These are phyloP conservation scores for Trametes cubensis DNA, from an alignment of 768 basidiomycete species.

Conservation along the genomic window DNA sequence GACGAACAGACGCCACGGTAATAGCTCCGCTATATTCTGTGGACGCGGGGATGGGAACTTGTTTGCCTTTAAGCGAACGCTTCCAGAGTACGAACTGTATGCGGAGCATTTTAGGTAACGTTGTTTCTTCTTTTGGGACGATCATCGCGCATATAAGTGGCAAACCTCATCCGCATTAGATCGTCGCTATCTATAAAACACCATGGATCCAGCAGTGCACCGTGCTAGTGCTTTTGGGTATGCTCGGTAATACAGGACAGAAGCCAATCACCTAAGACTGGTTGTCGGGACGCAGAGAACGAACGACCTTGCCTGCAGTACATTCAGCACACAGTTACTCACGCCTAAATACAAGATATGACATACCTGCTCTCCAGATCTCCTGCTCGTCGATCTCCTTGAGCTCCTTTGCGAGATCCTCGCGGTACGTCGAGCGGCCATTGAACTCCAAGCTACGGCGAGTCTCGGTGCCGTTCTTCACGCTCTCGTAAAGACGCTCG, in stretches of 20 bases:
- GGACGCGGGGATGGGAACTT: not conserved
- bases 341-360: not conserved
- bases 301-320: slow-evolving; percentile 77
- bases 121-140: not conserved
- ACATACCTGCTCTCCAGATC: slow-evolving; percentile 92
- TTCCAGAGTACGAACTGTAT: not conserved
- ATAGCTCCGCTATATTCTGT: too few relatives aligned
- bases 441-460: slow-evolving; percentile 97
- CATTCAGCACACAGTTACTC: not conserved
- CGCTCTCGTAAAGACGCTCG: slow-evolving; percentile 92
- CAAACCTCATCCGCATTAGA: slow-evolving; percentile 13
- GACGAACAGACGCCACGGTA: too few relatives aligned
- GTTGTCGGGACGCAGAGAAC: slow-evolving; percentile 84
- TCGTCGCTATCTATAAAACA: slow-evolving; percentile 18
- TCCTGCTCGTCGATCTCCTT: slow-evolving; percentile 97
- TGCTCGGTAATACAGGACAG: not conserved
- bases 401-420: slow-evolving; percentile 90
- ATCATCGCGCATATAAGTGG: not conserved
- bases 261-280: slow-evolving; percentile 46
- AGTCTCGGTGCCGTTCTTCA: slow-evolving; percentile 94
- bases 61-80: not conserved
- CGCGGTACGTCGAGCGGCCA: slow-evolving; percentile 86
- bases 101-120: not conserved
- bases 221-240: slow-evolving; percentile 28
- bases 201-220: slow-evolving; percentile 23